These are phyloP conservation scores for Phytophthora meadii DNA, from an alignment of 352 stramenopile genomes.

Conservation along the genomic window DNA sequence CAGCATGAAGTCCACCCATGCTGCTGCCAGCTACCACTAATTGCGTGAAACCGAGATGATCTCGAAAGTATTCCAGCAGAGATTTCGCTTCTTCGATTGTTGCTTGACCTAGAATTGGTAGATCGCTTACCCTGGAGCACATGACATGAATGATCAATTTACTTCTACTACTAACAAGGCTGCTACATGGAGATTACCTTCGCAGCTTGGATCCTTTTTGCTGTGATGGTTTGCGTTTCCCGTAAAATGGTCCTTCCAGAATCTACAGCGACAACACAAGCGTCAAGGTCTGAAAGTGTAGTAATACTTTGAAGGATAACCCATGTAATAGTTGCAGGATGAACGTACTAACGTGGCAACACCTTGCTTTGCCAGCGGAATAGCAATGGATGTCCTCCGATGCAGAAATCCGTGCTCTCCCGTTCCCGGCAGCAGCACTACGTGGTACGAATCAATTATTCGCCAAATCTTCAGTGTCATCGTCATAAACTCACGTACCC, in stretches of 20 bases:
- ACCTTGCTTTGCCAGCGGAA: conserved; percentile 67
- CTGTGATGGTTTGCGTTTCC: conserved; percentile 60
- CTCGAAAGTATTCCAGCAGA: conserved; percentile 67
- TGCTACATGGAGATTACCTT: conserved; percentile 38
- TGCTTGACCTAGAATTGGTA: conserved; percentile 76
- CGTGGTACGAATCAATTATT: conserved; percentile 17
- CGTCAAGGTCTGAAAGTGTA: conserved; percentile 10
- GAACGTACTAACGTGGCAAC: conserved; percentile 65
- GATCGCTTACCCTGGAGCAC: conserved; percentile 59
- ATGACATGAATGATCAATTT: neutral
- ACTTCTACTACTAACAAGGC: neutral
- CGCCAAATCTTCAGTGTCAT: conserved; percentile 3
- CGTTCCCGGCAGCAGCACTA: conserved; percentile 75
- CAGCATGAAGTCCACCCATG: conserved; percentile 81
- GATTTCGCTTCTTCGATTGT: conserved; percentile 89
- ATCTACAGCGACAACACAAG: conserved; percentile 44
- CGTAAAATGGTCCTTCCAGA: conserved; percentile 84
- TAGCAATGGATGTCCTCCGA: conserved; percentile 64
- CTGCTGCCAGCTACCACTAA: conserved; percentile 76
- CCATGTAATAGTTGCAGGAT: too few species aligned
- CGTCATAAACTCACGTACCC: conserved; percentile 29
- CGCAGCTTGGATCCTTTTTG: conserved; percentile 83
- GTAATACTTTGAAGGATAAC: too few species aligned
- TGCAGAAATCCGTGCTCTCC: conserved; percentile 84
- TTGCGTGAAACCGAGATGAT: conserved; percentile 57